Conservation (phyloP, 331 rosid species). For the Erythrophleum ivorense region DNA sequence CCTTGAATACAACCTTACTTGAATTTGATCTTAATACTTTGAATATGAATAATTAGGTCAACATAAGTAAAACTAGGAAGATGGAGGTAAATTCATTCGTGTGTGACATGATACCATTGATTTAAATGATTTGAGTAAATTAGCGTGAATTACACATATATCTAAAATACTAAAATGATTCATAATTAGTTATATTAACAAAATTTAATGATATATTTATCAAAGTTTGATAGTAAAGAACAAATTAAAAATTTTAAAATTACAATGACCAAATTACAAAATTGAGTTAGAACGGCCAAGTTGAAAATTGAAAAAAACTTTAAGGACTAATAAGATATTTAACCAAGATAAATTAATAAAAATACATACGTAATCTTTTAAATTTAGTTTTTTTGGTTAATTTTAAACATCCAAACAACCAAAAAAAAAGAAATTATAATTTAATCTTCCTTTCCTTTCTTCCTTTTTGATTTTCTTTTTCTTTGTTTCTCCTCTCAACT, state of each 20-base stretch:
- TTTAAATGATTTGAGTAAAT: no score
- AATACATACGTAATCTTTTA: neutral
- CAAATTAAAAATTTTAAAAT: neutral
- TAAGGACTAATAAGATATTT: neutral
- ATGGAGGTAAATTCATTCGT: no score
- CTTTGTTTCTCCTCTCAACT: neutral
- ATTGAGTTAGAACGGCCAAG: no score
- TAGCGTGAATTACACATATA: no score
- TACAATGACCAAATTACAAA: neutral
- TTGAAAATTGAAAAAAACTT: neutral
- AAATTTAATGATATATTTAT: neutral
- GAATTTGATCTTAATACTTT: no score
- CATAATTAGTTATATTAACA: neutral
- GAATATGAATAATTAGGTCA: no score
- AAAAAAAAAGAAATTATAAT: neutral
- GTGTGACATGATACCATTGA: no score
- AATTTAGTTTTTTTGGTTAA: neutral
- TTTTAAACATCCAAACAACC: neutral
- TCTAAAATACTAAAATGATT: neutral
- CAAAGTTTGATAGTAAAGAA: neutral
- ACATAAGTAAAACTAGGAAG: no score
- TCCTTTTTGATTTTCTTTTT: neutral
- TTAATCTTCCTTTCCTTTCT: neutral
- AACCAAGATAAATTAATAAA: neutral
- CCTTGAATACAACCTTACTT: no score